Base-by-base conservation (phyloP, 2,329 filamentous ascomycete genomes). In the Malbranchea cinnamomea region DNA sequence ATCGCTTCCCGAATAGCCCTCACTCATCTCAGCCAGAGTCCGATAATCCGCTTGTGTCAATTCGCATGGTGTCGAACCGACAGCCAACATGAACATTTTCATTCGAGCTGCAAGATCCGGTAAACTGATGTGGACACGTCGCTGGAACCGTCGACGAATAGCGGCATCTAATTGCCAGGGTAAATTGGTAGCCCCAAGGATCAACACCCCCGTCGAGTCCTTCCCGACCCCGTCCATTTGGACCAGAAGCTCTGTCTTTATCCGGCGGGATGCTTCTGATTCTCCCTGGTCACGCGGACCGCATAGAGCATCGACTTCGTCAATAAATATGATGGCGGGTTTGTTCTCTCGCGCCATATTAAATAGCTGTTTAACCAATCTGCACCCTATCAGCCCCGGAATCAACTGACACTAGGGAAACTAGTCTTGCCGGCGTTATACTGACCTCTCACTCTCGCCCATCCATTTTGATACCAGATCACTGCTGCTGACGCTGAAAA, bases 381-480 rank as follows among this genome's bases (percentile, higher is more conserved):
- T 91, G 46, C 12, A 9, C 15, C 6, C 9, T 9, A 25, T 19
- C 27, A 28, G 14, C 9, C 9, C 9, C 10, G 9, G n/a, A 13
- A 23, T 31, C 12, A 29, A 28, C 11, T 1, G 20, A 6, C 27
- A n/a, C 10, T 9, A 15, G 23, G 14, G 12, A 7, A 20, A 20
- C 11, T 13, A 14, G 9, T 18, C 8, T 17, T 8, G 3, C 6
- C 17, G 8, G 18, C 23, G 10, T 16, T 31, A 27, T 34, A 45
- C 65, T 28, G 62, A 91, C 82, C 84, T 74, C 72, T 98, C 89
- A 65, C 81, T 91, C 59, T 98, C 89, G 62, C 89, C 89, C 89
- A 98, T 98, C 89, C 89, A 98, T 54, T 98, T 98, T 55, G 83
- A 93, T 37, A 98, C 89, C 56, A 98, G 57, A 53, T 98, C 89